Evolutionary conservation across 805 yeast species (phyloP).

Genomic region (Wickerhamomyces ciferrii): DNA sequence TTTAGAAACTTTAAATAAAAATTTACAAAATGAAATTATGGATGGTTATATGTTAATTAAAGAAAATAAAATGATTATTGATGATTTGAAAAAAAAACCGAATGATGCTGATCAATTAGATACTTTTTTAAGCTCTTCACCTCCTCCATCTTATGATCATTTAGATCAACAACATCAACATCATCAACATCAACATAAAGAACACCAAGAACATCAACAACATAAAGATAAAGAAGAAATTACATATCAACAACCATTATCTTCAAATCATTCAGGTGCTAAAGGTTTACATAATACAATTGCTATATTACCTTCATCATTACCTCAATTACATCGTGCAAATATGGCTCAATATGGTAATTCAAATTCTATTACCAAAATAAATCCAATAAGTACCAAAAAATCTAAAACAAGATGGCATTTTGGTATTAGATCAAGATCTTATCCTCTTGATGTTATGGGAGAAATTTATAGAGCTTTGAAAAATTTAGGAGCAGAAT

Average conservation of each 20-base stretch:
- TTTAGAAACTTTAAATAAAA: slow-evolving; percentile 58
- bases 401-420: slow-evolving; percentile 97
- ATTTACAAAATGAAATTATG: slow-evolving; percentile 66
- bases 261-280: slow-evolving; percentile 17
- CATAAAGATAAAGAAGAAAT: slow-evolving; percentile 21
- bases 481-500: slow-evolving; percentile 91
- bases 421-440: slow-evolving; percentile 92
- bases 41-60: slow-evolving; percentile 82
- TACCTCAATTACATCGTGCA: slow-evolving; percentile 93
- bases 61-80: slow-evolving; percentile 69
- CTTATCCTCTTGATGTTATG: slow-evolving; percentile 97
- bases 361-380: slow-evolving; percentile 40
- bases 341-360: slow-evolving; percentile 70
- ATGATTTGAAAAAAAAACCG: slow-evolving; percentile 48
- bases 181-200: background rate
- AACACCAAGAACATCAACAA: slow-evolving; percentile 1
- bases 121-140: slow-evolving; percentile 54
- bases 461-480: slow-evolving; percentile 95
- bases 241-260: slow-evolving; percentile 26
- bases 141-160: slow-evolving; percentile 40
- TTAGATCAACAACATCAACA: too few relatives aligned
- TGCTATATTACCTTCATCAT: slow-evolving; percentile 87
- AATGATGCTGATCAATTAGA: slow-evolving; percentile 43
- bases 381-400: slow-evolving; percentile 59
- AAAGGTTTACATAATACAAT: slow-evolving; percentile 60